Base-by-base conservation (phyloP, 1,139 yeast species). In the Yamadazyma epiphylla region DNA sequence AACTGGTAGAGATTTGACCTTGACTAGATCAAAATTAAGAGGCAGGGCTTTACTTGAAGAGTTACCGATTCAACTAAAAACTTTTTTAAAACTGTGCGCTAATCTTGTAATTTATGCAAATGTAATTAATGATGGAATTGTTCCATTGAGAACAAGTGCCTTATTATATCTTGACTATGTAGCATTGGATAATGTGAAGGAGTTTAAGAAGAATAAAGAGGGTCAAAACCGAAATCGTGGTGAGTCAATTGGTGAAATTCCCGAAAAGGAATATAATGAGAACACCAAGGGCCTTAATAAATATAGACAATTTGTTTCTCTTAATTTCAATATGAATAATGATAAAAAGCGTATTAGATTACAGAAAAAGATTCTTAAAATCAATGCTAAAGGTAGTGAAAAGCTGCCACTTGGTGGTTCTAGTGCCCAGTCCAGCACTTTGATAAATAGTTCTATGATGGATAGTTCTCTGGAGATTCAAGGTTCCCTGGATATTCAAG, bases 71-170 rank as follows among this genome's bases (percentile, higher is more conserved):
- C 87, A 94, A 2, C 74, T 91, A 0, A 84, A 82, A 44, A 63
- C 56, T 14, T 73, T 84, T n/a, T 60, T 91, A 36, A 64, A 66
- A 26, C 55, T 58, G 41, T 91, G 94, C 51, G 60, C 65, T 31
- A 70, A 80, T 30, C 64, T 96, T 38, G 83, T 91, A 0, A 60
- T 83, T 1, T 82, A 86, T 49, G 94, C 94, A 3, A 85, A 85
- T 49, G 81, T 85, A 3, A 66, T 84, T n/a, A 78, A 84, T 48
- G 96, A 86, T 53, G 98, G 98, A 0, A 89, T 91, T 33, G 98
- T 91, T 0, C 97, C 98, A 0, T 62, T 91, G 37, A 62, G 78
- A 32, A 65, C 83, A 0, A 67, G 79, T 1, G 76, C 80, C 0
- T 51, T 77, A 23, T 47, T 77, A 21, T 77, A 70, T 35, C 48